Conservation (phyloP, 768 basidiomycete genomes). For the Boletus subparvulus region DNA sequence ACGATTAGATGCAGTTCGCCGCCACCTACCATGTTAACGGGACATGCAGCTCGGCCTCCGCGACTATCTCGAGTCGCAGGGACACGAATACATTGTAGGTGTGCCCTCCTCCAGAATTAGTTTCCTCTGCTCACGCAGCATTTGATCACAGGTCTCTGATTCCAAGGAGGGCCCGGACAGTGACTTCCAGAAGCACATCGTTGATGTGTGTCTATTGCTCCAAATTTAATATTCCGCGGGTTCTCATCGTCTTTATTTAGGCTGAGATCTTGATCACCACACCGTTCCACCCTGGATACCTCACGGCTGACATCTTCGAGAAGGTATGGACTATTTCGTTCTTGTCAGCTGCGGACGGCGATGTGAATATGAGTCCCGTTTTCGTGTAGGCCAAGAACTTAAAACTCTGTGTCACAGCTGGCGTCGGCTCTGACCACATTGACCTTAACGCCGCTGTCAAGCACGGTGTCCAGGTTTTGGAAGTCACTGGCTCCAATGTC, state of each 20-base stretch:
- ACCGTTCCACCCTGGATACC: constrained; percentile 84
- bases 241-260: constrained; percentile 35
- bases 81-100: constrained; percentile 73
- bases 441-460: constrained; percentile 88
- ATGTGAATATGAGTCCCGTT: not conserved
- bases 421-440: constrained; percentile 88
- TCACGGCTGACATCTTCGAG: constrained; percentile 68
- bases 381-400: constrained; percentile 76
- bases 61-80: constrained; percentile 64
- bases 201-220: constrained; percentile 53
- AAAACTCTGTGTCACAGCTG: constrained; percentile 87
- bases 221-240: constrained; percentile 7
- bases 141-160: constrained; percentile 57
- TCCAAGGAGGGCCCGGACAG: constrained; percentile 82
- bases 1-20: not conserved
- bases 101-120: not conserved
- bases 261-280: constrained; percentile 81
- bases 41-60: constrained; percentile 63
- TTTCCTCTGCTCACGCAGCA: constrained; percentile 2
- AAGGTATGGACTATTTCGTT: constrained; percentile 44
- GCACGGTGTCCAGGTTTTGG: constrained; percentile 74
- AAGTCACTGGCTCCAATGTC: constrained; percentile 89
- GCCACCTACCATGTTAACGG: not conserved
- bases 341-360: not conserved
- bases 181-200: constrained; percentile 79